These are phyloP conservation scores for Cordyceps tenuipes DNA, from an alignment of 2,329 filamentous ascomycete species.

Conservation along the genomic window DNA sequence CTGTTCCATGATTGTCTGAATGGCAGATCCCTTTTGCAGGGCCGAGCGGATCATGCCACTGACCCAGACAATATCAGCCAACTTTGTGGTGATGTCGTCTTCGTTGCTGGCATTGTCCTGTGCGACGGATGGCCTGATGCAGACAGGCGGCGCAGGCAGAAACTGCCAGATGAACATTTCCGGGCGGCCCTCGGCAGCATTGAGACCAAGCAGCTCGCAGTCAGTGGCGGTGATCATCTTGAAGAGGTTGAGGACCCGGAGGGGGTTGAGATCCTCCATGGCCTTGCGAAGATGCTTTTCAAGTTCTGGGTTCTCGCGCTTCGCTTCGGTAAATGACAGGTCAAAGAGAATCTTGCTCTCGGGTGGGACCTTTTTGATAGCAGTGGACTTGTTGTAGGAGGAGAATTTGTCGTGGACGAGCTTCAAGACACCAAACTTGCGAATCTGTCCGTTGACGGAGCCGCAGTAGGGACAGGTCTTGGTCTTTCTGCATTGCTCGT, in stretches of 20 bases:
- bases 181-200: constrained; percentile 77
- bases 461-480: constrained; percentile 75
- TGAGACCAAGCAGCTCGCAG: constrained; percentile 83
- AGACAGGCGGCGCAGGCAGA: constrained; percentile 86
- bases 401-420: constrained; percentile 90
- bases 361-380: constrained; percentile 75
- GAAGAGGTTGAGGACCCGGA: constrained; percentile 84
- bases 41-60: constrained; percentile 81
- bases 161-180: constrained; percentile 99
- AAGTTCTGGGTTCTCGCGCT: constrained; percentile 68
- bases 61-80: constrained; percentile 93
- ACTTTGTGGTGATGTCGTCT: constrained; percentile 91
- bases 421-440: constrained; percentile 88
- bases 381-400: constrained; percentile 79
- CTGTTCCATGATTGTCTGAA: constrained; percentile 91
- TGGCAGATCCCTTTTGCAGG: constrained; percentile 70
- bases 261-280: constrained; percentile 86
- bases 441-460: constrained; percentile 80
- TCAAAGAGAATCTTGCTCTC: constrained; percentile 79
- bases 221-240: constrained; percentile 77
- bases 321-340: constrained; percentile 72
- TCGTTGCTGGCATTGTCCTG: constrained; percentile 92
- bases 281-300: constrained; percentile 89
- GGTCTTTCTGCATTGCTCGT: constrained; percentile 81
- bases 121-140: constrained; percentile 85